A percentile compares a stretch with the other conserved stretches of the same genome.
Conservation (phyloP, 768 basidiomycete species). For the Wakefieldia striispora region DNA sequence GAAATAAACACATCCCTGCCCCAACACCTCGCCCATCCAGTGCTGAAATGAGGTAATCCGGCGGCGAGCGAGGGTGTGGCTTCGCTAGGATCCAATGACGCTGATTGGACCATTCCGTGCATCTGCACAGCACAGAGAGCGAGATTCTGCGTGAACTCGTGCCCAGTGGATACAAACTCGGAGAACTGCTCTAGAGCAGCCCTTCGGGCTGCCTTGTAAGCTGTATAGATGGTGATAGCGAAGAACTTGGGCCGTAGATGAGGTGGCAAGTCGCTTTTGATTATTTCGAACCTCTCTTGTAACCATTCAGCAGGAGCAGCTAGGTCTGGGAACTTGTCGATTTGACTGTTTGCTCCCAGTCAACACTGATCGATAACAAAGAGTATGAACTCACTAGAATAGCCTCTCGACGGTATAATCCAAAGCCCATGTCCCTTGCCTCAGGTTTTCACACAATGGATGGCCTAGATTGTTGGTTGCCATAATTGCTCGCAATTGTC, state of each 20-base stretch:
- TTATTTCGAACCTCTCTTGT: conserved; percentile 78
- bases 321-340: conserved; percentile 63
- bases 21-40: conserved; percentile 97
- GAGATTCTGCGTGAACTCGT: conserved; percentile 86
- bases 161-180: conserved; percentile 81
- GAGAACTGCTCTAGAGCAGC: conserved; percentile 85
- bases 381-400: conserved; percentile 50
- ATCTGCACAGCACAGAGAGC: conserved; percentile 86
- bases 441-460: conserved; percentile 81
- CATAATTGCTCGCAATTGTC: conserved; percentile 80
- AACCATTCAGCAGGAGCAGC: conserved; percentile 78
- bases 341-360: conserved; percentile 44
- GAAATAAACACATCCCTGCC: conserved; percentile 95
- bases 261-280: conserved; percentile 71
- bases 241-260: conserved; percentile 97
- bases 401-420: conserved; percentile 81
- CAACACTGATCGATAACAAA: conserved; percentile 10
- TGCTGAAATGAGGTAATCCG: conserved; percentile 90
- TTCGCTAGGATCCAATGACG: conserved; percentile 76
- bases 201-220: conserved; percentile 87
- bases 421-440: conserved; percentile 88
- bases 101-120: conserved; percentile 87
- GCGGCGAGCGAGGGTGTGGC: conserved; percentile 85
- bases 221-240: conserved; percentile 83
- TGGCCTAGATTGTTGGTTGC: conserved; percentile 91